These are phyloP conservation scores for Chlorella sp. DNA, from an alignment of 139 green algal genomes.

Conservation along the genomic window DNA sequence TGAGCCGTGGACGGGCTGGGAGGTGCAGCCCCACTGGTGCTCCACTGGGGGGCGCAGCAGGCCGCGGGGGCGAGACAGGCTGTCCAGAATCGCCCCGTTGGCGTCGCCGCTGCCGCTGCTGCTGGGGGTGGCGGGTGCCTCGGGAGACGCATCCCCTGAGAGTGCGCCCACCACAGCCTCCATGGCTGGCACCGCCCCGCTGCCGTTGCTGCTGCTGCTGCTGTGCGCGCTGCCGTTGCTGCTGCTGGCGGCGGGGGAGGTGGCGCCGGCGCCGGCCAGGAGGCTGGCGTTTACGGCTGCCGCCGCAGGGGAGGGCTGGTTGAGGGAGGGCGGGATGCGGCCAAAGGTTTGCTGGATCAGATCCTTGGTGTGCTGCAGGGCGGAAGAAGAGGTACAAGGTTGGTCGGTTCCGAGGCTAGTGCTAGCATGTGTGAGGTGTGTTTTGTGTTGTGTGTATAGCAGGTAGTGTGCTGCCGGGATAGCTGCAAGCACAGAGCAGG, in stretches of 20 bases:
- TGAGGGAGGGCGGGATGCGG: slow-evolving; percentile 48
- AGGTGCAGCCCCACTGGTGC: slow-evolving; percentile 78
- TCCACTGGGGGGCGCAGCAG: slow-evolving; percentile 86
- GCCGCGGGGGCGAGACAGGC: slow-evolving; percentile 2
- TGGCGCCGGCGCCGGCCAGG: neutral
- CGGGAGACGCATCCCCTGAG: neutral
- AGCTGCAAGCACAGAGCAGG: too few species aligned
- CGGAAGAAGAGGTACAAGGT: neutral
- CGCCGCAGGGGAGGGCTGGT: slow-evolving; percentile 19
- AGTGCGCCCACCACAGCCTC: slow-evolving; percentile 1
- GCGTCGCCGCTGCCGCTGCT: slow-evolving; percentile 12
- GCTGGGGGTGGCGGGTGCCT: slow-evolving; percentile 5
- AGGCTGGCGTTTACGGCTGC: slow-evolving; percentile 23
- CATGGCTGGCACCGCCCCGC: slow-evolving; percentile 1
- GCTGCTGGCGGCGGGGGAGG: neutral
- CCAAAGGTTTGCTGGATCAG: slow-evolving; percentile 82
- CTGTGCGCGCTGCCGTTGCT: slow-evolving; percentile 41
- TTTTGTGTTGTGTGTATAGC: neutral
- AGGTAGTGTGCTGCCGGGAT: too few species aligned
- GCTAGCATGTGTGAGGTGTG: neutral
- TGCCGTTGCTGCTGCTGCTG: slow-evolving; percentile 42
- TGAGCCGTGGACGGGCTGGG: slow-evolving; percentile 36
- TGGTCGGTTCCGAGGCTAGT: too few species aligned
- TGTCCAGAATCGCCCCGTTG: slow-evolving; percentile 6
- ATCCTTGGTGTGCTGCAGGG: slow-evolving; percentile 39